phyloP scores from a whole-genome alignment of 208 protist species.

The Leptomonas pyrrhocoris region DNA sequence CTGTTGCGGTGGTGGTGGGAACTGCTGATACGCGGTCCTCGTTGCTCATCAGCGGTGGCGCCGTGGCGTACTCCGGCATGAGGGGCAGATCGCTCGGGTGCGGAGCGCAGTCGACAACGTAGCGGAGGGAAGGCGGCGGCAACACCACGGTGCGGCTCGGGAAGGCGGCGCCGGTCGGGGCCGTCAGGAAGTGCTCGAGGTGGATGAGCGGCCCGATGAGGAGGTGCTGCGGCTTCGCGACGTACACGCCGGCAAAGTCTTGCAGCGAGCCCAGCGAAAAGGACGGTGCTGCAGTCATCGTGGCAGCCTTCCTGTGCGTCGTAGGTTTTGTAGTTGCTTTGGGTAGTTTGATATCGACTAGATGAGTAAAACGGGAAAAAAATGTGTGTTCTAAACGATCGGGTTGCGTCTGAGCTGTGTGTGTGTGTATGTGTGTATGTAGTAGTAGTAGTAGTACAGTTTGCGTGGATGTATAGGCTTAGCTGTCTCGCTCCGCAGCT shows the following conservation, averaged over 20 bases:
- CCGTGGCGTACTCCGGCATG: constrained; percentile 5
- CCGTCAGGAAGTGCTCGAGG: constrained; percentile 20
- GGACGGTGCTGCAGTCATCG: not conserved
- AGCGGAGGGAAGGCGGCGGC: constrained; percentile 18
- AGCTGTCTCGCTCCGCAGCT: no score
- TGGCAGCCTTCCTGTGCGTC: not conserved
- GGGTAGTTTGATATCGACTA: no score
- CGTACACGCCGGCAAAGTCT: constrained; percentile 33
- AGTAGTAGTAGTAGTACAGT: constrained; percentile 1
- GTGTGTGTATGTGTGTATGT: constrained; percentile 15
- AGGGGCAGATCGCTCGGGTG: constrained; percentile 12
- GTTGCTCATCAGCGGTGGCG: not conserved
- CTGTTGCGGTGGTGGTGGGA: no score
- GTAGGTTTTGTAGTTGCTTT: no score
- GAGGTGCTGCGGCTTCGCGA: constrained; percentile 24
- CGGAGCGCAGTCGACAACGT: constrained; percentile 36
- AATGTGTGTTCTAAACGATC: no score
- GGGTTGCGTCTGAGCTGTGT: no score
- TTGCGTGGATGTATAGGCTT: no score
- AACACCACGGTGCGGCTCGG: not conserved
- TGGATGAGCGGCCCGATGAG: constrained; percentile 33
- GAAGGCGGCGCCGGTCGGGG: constrained; percentile 16
- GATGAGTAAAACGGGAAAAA: not conserved
- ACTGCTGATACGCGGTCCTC: not conserved
- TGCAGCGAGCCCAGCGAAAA: not conserved